These are phyloP conservation scores for Gonium pectorale DNA, from an alignment of 139 green algal genomes.

Conservation along the genomic window DNA sequence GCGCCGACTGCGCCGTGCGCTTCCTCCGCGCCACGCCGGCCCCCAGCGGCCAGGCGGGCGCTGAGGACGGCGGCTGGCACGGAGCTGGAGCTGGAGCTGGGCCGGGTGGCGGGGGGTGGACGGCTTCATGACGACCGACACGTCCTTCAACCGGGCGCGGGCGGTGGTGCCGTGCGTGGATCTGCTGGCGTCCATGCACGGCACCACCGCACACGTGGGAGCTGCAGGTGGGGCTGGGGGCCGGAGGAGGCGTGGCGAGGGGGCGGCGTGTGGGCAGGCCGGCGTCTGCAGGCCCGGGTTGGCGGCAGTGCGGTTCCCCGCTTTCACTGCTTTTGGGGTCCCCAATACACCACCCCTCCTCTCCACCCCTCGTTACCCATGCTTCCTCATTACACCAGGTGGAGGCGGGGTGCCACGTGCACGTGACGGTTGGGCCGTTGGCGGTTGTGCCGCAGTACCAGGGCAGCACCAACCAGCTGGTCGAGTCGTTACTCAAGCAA, in stretches of 20 bases:
- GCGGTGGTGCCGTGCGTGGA: constrained; percentile 37
- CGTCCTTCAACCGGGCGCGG: constrained; percentile 16
- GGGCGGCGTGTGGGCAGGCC: too few species aligned
- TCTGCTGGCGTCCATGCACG: too few species aligned
- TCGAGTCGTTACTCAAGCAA: constrained; percentile 26
- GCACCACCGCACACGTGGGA: constrained; percentile 15
- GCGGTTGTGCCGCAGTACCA: constrained; percentile 44
- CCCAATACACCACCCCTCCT: too few species aligned
- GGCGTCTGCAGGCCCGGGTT: too few species aligned
- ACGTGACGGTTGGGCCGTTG: constrained; percentile 50
- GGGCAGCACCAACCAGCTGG: constrained; percentile 28
- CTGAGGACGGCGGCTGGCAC: too few species aligned
- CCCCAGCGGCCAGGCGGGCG: neutral
- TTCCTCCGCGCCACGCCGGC: neutral
- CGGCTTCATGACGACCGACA: constrained; percentile 33
- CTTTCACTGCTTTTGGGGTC: too few species aligned
- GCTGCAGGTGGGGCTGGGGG: constrained; percentile 33
- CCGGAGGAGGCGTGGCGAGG: too few species aligned
- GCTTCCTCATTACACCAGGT: too few species aligned
- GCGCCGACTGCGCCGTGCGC: neutral
- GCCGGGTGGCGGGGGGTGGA: too few species aligned
- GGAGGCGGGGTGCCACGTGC: constrained; percentile 22
- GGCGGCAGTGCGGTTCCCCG: too few species aligned
- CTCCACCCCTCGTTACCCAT: too few species aligned
- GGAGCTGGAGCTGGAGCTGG: too few species aligned